Percentiles rank a stretch among this genome's conserved stretches.
These are phyloP conservation scores for Waitea zeae DNA, from an alignment of 1,284 basidiomycete genomes.

Conservation along the genomic window DNA sequence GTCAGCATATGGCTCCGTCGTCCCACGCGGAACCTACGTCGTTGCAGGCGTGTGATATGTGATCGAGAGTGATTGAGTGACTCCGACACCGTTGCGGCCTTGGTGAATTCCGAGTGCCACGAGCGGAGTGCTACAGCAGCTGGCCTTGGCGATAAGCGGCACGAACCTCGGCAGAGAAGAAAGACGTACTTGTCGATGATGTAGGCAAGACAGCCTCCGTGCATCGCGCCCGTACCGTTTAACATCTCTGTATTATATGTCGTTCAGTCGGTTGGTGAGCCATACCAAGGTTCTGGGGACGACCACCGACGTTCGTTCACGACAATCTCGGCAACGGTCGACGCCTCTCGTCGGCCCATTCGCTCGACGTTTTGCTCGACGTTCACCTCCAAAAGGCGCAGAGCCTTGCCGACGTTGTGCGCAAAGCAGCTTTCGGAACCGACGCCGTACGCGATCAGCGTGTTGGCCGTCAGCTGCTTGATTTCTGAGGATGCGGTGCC, in stretches of 20 bases:
- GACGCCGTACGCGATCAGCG: constrained; percentile 46
- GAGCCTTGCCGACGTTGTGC: constrained; percentile 34
- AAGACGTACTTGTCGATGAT: constrained; percentile 45
- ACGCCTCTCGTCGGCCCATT: constrained; percentile 33
- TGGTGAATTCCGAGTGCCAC: constrained; percentile 41
- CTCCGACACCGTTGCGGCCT: constrained; percentile 50
- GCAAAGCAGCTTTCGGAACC: constrained; percentile 42
- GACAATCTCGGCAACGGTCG: constrained; percentile 37
- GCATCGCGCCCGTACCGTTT: constrained; percentile 55
- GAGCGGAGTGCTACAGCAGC: constrained; percentile 47
- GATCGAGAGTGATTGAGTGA: constrained; percentile 51
- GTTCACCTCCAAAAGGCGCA: constrained; percentile 41
- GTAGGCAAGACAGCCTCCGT: constrained; percentile 54
- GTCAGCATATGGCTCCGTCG: constrained; percentile 1
- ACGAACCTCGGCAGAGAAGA: not conserved
- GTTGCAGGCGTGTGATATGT: constrained; percentile 50
- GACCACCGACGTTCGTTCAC: constrained; percentile 32
- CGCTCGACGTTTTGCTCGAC: constrained; percentile 25
- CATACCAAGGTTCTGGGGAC: not conserved
- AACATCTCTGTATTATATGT: constrained; percentile 32
- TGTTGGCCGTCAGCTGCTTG: constrained; percentile 48
- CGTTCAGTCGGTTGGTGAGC: not conserved
- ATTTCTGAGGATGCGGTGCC: constrained; percentile 41
- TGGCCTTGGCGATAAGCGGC: constrained; percentile 9
- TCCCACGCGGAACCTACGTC: constrained; percentile 20